Evolutionary conservation across 2,329 filamentous ascomycete species (phyloP).

Genomic region (Trichoderma hamatum): DNA sequence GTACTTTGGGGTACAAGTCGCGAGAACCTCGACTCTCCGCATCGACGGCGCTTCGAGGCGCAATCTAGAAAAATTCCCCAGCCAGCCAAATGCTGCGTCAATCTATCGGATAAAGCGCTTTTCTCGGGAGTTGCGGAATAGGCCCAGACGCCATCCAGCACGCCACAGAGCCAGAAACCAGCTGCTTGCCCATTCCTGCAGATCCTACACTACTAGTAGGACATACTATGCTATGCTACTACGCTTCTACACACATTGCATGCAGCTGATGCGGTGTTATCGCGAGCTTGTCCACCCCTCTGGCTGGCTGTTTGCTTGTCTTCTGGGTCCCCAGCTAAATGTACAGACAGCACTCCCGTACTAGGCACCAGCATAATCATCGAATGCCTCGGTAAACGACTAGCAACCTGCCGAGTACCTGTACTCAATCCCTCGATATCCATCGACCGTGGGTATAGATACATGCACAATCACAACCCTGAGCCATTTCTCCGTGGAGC

Average conservation of each 20-base stretch:
- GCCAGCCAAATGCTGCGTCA: background rate
- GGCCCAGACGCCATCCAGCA: background rate
- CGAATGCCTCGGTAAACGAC: background rate
- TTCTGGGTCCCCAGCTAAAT: background rate
- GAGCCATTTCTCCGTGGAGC: background rate
- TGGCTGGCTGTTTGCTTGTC: background rate
- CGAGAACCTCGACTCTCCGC: background rate
- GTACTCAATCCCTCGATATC: background rate
- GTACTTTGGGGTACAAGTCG: background rate
- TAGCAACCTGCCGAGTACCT: background rate
- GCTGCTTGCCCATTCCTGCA: background rate
- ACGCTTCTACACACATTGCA: no score
- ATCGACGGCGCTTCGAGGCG: constrained; percentile 19
- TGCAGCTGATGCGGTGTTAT: background rate
- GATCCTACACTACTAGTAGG: background rate
- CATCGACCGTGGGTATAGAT: background rate
- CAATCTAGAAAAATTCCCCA: constrained; percentile 21
- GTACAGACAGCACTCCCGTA: background rate
- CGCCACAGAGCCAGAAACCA: background rate
- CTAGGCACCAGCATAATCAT: background rate
- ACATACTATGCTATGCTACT: no score
- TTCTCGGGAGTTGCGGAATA: constrained; percentile 5
- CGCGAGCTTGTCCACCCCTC: background rate
- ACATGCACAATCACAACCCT: background rate
- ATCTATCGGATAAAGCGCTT: constrained; percentile 10